A percentile compares a stretch with the other conserved stretches of the same genome.
phyloP scores from a whole-genome alignment of 2,329 filamentous ascomycete species.

The Penicillium sp. region DNA sequence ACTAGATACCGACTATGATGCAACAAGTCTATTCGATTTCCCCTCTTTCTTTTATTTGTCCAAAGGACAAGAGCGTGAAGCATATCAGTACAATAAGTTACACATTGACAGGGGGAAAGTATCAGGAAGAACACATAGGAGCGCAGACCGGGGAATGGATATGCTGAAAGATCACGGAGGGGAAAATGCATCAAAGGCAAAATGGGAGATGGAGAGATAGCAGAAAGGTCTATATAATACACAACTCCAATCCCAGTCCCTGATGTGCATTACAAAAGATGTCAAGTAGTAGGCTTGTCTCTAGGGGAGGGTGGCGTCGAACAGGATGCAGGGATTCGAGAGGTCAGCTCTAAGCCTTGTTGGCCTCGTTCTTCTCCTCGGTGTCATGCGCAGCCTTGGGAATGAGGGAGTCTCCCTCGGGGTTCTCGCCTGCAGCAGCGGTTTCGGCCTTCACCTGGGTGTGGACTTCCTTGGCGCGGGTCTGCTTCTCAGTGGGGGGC shows the following conservation, averaged over 20 bases:
- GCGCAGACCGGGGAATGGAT: constrained; percentile 25
- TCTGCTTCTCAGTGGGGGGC: constrained; percentile 28
- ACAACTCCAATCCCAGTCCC: constrained; percentile 21
- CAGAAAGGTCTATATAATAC: constrained; percentile 27
- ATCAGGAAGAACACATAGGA: constrained; percentile 18
- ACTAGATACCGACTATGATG: constrained; percentile 8
- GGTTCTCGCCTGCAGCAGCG: constrained; percentile 22
- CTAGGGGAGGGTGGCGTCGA: constrained; percentile 10
- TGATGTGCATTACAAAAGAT: constrained; percentile 11
- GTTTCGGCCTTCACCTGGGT: constrained; percentile 26
- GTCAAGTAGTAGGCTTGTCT: constrained; percentile 5
- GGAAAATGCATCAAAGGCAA: constrained; percentile 13
- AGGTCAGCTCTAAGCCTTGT: constrained; percentile 23
- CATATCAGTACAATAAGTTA: constrained; percentile 35
- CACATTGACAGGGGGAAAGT: constrained; percentile 17
- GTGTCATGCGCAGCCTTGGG: constrained; percentile 54
- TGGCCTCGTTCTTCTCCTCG: constrained; percentile 25
- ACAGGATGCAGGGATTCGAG: constrained; percentile 6
- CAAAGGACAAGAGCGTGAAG: constrained; percentile 15
- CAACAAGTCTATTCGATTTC: constrained; percentile 32
- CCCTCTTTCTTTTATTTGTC: constrained; percentile 18
- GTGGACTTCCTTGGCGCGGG: constrained; percentile 25
- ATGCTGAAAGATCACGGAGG: constrained; percentile 23
- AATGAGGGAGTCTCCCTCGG: constrained; percentile 48
- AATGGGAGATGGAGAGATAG: constrained; percentile 17